Base-by-base conservation (phyloP, 352 stramenopile species). In the Phytophthora pluvialis region DNA sequence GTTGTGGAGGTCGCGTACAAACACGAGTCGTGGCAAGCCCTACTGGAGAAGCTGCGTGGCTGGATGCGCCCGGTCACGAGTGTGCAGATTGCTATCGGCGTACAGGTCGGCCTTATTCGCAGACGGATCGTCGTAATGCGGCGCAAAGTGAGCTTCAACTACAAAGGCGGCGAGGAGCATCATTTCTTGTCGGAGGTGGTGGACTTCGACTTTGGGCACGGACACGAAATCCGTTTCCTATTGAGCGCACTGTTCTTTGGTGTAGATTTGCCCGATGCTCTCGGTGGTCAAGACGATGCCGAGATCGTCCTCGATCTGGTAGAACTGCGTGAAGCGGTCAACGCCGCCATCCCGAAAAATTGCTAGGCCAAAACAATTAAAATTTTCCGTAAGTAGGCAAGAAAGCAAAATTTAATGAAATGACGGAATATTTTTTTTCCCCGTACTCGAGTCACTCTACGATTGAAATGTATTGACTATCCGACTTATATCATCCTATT, bases 1-100 rank as follows among this genome's bases (percentile, higher is more conserved):
- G 42, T 66, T 4, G 57, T 66, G 7, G 47, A 66, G 25, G 5
- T 59, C 12, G 58, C 58, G n/a, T 58, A 52, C 44, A 59, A 49
- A 5, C 39, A 65, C 13, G 59, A 58, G 16, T 54, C 55, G 12
- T 59, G 54, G 60, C 16, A 59, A 13, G 4, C 46, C 15, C 32
- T 75, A 13, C 16, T 56, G 8, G 35, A 39, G 10, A 69, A 73
- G 28, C 32, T 69, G 18, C 10, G 42, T 28, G 49, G 67, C 8
- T 70, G 67, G 67, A 71, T 75, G 53, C 21, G 49, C 8, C 57
- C 38, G 8, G 16, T 35, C 21, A 59, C 54, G 39, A 47, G 31
- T 16, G 54, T 65, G 21, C 58, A 66, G 44, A 36, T 70, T 35
- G 55, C 53, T 9, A 60, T 70, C 35, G 53, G 52, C 36, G 21